Evolutionary conservation across 768 basidiomycete species (phyloP).

Genomic region (Calocera viscosa): DNA sequence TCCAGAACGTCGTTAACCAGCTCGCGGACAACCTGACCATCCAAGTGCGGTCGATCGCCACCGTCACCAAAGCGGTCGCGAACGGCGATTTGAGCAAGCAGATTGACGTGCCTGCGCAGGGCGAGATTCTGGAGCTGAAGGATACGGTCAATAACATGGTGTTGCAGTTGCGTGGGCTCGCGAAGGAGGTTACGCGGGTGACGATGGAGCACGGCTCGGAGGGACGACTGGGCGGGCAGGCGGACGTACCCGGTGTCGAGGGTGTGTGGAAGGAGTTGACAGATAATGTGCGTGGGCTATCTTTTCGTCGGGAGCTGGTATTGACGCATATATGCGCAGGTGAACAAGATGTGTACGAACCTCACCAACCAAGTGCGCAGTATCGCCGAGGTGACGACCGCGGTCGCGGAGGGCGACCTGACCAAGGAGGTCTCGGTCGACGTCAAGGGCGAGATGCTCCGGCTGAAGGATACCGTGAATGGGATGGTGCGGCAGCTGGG

Average conservation of each 20-base stretch:
- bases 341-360: conserved; percentile 70
- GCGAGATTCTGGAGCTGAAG: conserved; percentile 57
- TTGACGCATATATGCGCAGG: conserved; percentile 19
- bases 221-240: conserved; percentile 81
- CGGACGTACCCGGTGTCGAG: conserved; percentile 75
- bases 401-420: conserved; percentile 81
- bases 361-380: conserved; percentile 71
- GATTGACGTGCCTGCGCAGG: conserved; percentile 66
- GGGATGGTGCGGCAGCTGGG: conserved; percentile 63
- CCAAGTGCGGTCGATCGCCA: conserved; percentile 84
- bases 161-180: conserved; percentile 47
- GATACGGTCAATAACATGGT: conserved; percentile 21
- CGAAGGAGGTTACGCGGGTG: conserved; percentile 72
- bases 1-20: conserved; percentile 25
- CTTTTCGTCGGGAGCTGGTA: not conserved
- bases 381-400: conserved; percentile 75
- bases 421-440: conserved; percentile 88
- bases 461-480: conserved; percentile 66
- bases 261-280: conserved; percentile 82
- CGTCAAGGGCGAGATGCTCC: conserved; percentile 74
- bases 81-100: conserved; percentile 64
- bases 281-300: conserved; percentile 41
- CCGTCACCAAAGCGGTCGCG: conserved; percentile 61
- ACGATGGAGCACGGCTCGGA: conserved; percentile 78
- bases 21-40: conserved; percentile 77